A percentile compares a stretch with the other conserved stretches of the same genome.
phyloP scores from a whole-genome alignment of 2,329 filamentous ascomycete genomes.

The Penicillium sp. region DNA sequence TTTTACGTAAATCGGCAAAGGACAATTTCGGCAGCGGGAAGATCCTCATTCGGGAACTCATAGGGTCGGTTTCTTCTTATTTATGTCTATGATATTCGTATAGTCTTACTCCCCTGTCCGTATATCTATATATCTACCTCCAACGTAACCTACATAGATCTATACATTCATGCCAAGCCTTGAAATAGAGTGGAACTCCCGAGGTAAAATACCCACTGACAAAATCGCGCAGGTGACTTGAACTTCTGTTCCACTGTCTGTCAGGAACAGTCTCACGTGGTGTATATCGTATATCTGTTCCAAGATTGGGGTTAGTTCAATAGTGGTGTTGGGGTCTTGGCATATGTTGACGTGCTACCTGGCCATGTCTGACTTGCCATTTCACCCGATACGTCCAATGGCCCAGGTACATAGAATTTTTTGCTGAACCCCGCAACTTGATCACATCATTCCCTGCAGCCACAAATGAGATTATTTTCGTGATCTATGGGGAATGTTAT shows the following conservation, averaged over 20 bases:
- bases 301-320: neutral
- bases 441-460: slow-evolving; percentile 7
- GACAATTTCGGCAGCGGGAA: slow-evolving; percentile 24
- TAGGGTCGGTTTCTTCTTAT: neutral
- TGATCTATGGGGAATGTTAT: neutral
- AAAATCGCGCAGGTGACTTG: slow-evolving; percentile 10
- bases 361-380: neutral
- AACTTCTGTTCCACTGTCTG: neutral
- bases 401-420: neutral
- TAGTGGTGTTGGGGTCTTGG: neutral
- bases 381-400: neutral
- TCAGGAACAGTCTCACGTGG: slow-evolving; percentile 10
- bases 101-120: too few relatives aligned
- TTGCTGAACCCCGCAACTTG: slow-evolving; percentile 4
- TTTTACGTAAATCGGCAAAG: slow-evolving; percentile 43
- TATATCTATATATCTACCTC: too few relatives aligned
- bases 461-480: neutral
- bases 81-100: too few relatives aligned
- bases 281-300: neutral
- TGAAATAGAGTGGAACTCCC: neutral
- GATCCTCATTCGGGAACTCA: slow-evolving; percentile 19
- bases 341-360: slow-evolving; percentile 1
- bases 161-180: slow-evolving; percentile 6
- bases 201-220: neutral
- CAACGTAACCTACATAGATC: neutral